Evolutionary conservation across 352 stramenopile species (phyloP).

Genomic region (Paralagenidium karlingii): DNA sequence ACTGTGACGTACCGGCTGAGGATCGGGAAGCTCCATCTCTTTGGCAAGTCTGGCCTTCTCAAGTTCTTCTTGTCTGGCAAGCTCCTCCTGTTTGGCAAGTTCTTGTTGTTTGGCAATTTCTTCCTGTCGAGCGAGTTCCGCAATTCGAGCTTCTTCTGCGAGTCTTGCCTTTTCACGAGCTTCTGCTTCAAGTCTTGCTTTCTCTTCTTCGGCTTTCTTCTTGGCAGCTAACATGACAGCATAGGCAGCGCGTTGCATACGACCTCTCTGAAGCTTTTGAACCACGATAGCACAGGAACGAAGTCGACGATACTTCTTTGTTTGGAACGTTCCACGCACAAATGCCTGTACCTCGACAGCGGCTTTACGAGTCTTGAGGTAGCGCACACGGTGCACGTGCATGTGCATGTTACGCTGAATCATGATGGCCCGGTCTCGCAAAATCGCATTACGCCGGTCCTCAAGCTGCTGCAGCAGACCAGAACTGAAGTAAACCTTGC

Average conservation of each 20-base stretch:
- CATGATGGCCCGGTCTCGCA: conserved; percentile 58
- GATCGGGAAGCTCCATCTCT: too few relatives aligned
- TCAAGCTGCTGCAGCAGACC: conserved; percentile 87
- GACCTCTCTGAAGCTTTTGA: conserved; percentile 37
- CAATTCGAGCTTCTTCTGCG: too few relatives aligned
- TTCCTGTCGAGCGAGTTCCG: too few relatives aligned
- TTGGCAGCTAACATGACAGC: conserved; percentile 16
- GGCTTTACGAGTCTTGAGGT: conserved; percentile 22
- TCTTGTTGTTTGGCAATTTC: too few relatives aligned
- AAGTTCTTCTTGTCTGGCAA: too few relatives aligned
- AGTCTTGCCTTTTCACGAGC: too few relatives aligned
- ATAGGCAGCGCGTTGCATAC: conserved; percentile 45
- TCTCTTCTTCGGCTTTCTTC: too few relatives aligned
- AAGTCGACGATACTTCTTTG: conserved; percentile 29
- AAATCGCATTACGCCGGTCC: conserved; percentile 59
- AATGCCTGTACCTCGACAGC: conserved; percentile 38
- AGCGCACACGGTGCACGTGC: conserved; percentile 41
- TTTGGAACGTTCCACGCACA: conserved; percentile 19
- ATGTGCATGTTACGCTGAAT: conserved; percentile 67
- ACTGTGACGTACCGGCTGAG: too few relatives aligned
- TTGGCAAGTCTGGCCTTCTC: too few relatives aligned
- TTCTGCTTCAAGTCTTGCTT: too few relatives aligned
- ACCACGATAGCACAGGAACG: conserved; percentile 31
- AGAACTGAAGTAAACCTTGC: conserved; percentile 81
- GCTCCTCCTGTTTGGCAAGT: too few relatives aligned